phyloP scores from a whole-genome alignment of 805 yeast genomes.

The Myxozyma mucilagina region DNA sequence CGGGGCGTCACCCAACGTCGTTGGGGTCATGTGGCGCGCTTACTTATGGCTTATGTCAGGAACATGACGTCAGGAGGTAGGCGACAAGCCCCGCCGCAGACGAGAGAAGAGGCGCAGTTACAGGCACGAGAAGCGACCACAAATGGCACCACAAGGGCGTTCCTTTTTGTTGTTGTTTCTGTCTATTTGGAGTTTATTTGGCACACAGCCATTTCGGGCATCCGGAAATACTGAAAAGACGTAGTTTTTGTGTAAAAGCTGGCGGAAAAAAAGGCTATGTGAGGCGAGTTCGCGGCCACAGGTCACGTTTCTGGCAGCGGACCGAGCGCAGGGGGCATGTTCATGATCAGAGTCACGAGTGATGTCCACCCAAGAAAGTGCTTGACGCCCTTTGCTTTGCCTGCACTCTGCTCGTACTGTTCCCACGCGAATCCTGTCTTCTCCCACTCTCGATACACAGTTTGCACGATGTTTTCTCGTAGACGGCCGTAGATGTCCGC shows the following conservation, averaged over 20 bases:
- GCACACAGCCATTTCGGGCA: too few species aligned
- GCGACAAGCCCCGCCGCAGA: neutral
- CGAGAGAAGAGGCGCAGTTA: neutral
- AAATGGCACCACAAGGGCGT: too few species aligned
- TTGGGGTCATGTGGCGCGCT: slow-evolving; percentile 11
- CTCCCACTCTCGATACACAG: slow-evolving; percentile 68
- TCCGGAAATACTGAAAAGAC: too few species aligned
- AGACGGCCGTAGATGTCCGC: slow-evolving; percentile 59
- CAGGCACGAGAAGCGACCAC: too few species aligned
- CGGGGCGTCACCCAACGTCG: slow-evolving; percentile 11
- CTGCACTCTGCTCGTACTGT: slow-evolving; percentile 77
- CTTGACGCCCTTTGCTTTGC: slow-evolving; percentile 76
- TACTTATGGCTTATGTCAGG: neutral
- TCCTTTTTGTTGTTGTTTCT: too few species aligned
- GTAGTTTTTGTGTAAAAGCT: too few species aligned
- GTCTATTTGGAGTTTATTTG: too few species aligned
- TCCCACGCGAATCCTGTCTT: slow-evolving; percentile 86
- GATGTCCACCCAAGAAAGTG: slow-evolving; percentile 96
- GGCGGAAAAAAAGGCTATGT: too few species aligned
- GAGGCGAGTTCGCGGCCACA: too few species aligned
- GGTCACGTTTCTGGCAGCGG: too few species aligned
- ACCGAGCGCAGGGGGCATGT: slow-evolving; percentile 59
- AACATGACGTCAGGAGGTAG: neutral
- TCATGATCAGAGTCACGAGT: slow-evolving; percentile 74
- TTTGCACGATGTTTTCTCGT: slow-evolving; percentile 66